Conservation (phyloP, 2,329 filamentous ascomycete genomes). For the Dichotomopilus funicola region DNA sequence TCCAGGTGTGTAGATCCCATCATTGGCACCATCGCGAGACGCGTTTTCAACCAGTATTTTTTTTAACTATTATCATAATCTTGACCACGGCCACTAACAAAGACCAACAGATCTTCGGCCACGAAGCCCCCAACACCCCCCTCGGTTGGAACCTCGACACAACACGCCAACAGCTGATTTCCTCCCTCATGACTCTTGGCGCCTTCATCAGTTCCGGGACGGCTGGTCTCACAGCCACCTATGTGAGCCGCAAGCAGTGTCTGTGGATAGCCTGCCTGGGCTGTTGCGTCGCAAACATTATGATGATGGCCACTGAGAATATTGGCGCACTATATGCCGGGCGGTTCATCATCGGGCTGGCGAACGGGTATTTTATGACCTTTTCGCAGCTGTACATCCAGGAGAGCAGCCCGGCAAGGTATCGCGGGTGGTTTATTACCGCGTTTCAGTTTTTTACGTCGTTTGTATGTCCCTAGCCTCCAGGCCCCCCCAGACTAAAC, state of each 20-base stretch:
- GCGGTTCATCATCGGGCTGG: slow-evolving; percentile 48
- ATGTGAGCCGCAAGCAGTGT: slow-evolving; percentile 31
- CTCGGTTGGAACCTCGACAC: slow-evolving; percentile 41
- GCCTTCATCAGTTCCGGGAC: slow-evolving; percentile 39
- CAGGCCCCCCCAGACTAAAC: slow-evolving; percentile 13
- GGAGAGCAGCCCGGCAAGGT: slow-evolving; percentile 28
- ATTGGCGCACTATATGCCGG: slow-evolving; percentile 50
- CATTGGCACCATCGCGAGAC: no score
- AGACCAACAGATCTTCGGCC: slow-evolving; percentile 31
- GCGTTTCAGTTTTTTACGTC: slow-evolving; percentile 30
- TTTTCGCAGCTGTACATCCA: slow-evolving; percentile 36
- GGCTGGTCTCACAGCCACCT: slow-evolving; percentile 34
- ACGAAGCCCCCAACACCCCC: slow-evolving; percentile 29
- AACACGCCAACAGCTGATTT: slow-evolving; percentile 41
- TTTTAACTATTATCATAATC: neutral
- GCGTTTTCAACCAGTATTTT: neutral
- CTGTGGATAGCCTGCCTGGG: slow-evolving; percentile 43
- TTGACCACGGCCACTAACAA: neutral
- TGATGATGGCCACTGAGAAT: slow-evolving; percentile 51
- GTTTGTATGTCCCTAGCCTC: slow-evolving; percentile 16
- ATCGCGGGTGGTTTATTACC: slow-evolving; percentile 32
- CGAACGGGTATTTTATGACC: slow-evolving; percentile 53
- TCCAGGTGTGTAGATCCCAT: slow-evolving; percentile 27
- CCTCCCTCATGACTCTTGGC: slow-evolving; percentile 42
- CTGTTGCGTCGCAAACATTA: slow-evolving; percentile 45